phyloP scores from a whole-genome alignment of 306 rosid genomes.

The Myrica gale region DNA sequence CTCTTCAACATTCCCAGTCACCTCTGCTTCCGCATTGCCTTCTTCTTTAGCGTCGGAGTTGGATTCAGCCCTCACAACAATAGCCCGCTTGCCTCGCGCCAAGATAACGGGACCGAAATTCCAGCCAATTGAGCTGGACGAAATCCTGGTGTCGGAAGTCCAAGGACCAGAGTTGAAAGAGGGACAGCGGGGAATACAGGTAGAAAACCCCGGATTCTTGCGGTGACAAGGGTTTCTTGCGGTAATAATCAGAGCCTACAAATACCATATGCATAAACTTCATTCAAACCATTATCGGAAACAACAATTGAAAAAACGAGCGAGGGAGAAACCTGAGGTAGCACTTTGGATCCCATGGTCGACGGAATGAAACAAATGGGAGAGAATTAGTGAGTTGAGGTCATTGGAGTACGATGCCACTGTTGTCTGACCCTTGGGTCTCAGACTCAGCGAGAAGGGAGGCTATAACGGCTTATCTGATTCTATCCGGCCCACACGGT shows the following conservation, averaged over 20 bases:
- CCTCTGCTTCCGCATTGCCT: constrained; percentile 32
- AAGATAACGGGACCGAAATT: constrained; percentile 40
- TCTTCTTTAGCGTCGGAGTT: constrained; percentile 41
- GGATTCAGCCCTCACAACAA: constrained; percentile 60
- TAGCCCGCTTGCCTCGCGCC: constrained; percentile 29
- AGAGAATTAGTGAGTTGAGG: neutral
- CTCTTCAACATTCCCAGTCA: constrained; percentile 31
- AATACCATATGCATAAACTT: neutral
- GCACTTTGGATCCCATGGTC: neutral
- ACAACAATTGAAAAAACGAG: neutral
- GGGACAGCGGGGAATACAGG: constrained; percentile 33
- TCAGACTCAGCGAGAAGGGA: neutral
- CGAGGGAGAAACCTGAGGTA: neutral
- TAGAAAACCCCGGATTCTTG: constrained; percentile 39
- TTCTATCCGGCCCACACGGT: constrained; percentile 1
- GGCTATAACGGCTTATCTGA: neutral
- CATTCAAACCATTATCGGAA: neutral
- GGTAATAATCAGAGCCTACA: constrained; percentile 45
- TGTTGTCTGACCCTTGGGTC: neutral
- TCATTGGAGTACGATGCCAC: neutral
- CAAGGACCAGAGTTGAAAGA: constrained; percentile 23
- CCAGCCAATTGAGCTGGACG: constrained; percentile 44
- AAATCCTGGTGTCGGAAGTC: constrained; percentile 39
- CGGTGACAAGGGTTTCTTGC: constrained; percentile 46
- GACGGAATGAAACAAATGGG: neutral